Conservation (phyloP, 2,329 filamentous ascomycete species). For the Colletotrichum lindemuthianum region DNA sequence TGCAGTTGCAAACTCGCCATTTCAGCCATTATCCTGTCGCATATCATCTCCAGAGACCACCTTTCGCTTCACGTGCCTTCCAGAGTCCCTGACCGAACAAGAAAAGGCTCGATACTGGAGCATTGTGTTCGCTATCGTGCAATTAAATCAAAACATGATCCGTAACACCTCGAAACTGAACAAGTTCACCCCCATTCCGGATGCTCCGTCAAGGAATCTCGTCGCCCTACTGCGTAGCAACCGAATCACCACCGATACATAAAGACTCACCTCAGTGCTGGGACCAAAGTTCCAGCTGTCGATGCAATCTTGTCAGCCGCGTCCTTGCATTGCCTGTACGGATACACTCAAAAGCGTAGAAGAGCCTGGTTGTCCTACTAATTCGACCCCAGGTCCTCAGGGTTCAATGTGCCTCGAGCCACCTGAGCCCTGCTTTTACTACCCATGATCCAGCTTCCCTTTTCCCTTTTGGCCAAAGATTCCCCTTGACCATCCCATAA, state of each 20-base stretch:
- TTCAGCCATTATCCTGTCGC: conserved; percentile 13
- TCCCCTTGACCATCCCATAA: conserved; percentile 18
- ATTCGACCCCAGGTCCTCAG: not conserved
- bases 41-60: conserved; percentile 14
- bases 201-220: too few relatives aligned
- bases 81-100: conserved; percentile 5
- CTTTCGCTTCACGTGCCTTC: not conserved
- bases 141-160: too few relatives aligned
- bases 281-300: too few relatives aligned
- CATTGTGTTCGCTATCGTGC: not conserved
- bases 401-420: conserved; percentile 21
- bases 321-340: too few relatives aligned
- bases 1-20: not conserved
- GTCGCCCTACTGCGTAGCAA: too few relatives aligned
- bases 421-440: conserved; percentile 20
- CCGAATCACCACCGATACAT: too few relatives aligned
- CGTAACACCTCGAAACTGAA: too few relatives aligned
- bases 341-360: too few relatives aligned
- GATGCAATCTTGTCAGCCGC: too few relatives aligned
- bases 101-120: conserved; percentile 18
- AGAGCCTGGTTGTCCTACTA: not conserved
- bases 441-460: conserved; percentile 25
- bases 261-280: too few relatives aligned
- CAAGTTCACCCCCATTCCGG: too few relatives aligned
- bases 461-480: conserved; percentile 16